These are phyloP conservation scores for Fusarium decemcellulare DNA, from an alignment of 2,329 filamentous ascomycete species.

Conservation along the genomic window DNA sequence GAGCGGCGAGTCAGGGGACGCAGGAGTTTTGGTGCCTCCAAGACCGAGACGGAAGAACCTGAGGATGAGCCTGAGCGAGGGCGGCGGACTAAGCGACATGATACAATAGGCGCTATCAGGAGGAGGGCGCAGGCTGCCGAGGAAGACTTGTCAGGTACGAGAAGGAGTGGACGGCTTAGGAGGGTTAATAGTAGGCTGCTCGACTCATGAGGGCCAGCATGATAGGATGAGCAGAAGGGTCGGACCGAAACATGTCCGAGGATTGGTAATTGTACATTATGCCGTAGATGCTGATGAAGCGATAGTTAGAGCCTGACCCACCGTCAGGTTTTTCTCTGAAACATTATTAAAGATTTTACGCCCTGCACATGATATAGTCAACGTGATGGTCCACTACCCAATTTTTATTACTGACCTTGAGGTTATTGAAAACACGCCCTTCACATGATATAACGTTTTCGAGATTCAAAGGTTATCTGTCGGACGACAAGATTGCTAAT, in stretches of 20 bases:
- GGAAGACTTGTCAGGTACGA: conserved; percentile 41
- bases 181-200: conserved; percentile 52
- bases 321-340: neutral
- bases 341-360: conserved; percentile 32
- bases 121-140: conserved; percentile 26
- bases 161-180: conserved; percentile 54
- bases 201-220: conserved; percentile 32
- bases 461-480: neutral
- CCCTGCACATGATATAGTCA: neutral
- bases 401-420: neutral
- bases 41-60: conserved; percentile 45
- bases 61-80: conserved; percentile 44
- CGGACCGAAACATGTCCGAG: conserved; percentile 12
- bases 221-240: conserved; percentile 1
- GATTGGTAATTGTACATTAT: conserved; percentile 24
- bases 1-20: conserved; percentile 70
- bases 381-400: neutral
- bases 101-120: conserved; percentile 14
- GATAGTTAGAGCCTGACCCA: conserved; percentile 19
- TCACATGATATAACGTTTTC: neutral
- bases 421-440: neutral
- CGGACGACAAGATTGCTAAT: conserved; percentile 26
- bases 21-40: conserved; percentile 50
- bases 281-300: neutral
- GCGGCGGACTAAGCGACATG: conserved; percentile 40